Percentiles rank a stretch among this genome's conserved stretches.
phyloP scores from a whole-genome alignment of 805 yeast species.

The Candida odintsovae region DNA sequence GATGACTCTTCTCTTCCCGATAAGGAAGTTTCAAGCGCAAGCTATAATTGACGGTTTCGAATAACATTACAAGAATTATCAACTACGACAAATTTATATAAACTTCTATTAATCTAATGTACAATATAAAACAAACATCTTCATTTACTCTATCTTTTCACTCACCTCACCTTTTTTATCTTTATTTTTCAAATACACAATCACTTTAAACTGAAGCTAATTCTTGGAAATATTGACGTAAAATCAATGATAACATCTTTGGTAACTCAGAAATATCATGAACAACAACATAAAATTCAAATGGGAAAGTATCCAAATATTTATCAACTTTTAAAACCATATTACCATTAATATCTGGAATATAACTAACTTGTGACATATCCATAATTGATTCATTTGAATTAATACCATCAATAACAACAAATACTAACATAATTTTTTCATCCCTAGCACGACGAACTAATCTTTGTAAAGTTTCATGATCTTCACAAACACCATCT shows the following conservation, averaged over 20 bases:
- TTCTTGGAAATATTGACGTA: constrained; percentile 89
- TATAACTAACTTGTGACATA: constrained; percentile 87
- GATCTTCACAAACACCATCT: constrained; percentile 98
- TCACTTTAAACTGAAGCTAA: constrained; percentile 33
- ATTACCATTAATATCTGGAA: constrained; percentile 63
- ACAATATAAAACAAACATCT: background rate
- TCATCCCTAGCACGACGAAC: constrained; percentile 91
- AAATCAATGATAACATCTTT: constrained; percentile 78
- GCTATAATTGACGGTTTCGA: no score
- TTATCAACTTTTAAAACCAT: constrained; percentile 71
- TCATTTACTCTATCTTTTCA: background rate
- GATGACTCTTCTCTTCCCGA: no score
- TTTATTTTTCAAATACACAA: background rate
- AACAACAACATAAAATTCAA: constrained; percentile 93
- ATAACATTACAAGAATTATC: no score
- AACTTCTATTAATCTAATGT: background rate
- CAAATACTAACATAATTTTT: constrained; percentile 91
- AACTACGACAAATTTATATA: no score
- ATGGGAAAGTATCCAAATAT: constrained; percentile 91
- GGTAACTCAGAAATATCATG: constrained; percentile 86
- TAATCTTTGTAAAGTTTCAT: constrained; percentile 70
- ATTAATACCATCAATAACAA: constrained; percentile 84
- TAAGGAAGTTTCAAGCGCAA: no score
- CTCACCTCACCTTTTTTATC: constrained; percentile 3
- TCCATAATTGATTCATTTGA: constrained; percentile 84